Evolutionary conservation across 768 basidiomycete species (phyloP), one percentile per base, ranked within the genome.

Genomic region (Coprinopsis strossmayeri): DNA sequence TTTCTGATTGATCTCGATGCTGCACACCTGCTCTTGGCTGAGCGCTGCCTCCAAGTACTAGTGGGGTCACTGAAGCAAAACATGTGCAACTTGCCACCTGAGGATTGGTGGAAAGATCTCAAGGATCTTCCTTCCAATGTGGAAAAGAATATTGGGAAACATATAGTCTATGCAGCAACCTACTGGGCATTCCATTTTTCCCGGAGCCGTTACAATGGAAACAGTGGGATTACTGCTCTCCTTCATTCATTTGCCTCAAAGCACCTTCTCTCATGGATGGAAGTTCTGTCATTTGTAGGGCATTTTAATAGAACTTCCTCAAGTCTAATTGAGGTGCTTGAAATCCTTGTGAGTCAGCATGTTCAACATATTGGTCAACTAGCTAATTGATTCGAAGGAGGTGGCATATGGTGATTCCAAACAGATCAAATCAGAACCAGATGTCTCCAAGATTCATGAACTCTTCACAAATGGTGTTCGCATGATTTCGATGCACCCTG

Each of bases 401-500:
- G 1, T 45, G 21, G 20, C 21, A 18, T 5, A 5, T 5, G 7
- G 12, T 18, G 18, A 5, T 15, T 38, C 37, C 12, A n/a, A n/a
- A n/a, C n/a, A n/a, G n/a, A n/a, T n/a, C n/a, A n/a, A n/a, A n/a
- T n/a, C n/a, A n/a, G n/a, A n/a, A n/a, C 9, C 20, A 9, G 7
- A 18, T 24, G 24, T 13, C 12, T 21, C 20, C n/a, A n/a, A 45
- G 18, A 30, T 17, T 26, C n/a, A 27, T 17, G 44, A 45, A 5
- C 25, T 26, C 15, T n/a, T 32, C 26, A 7, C 7, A 21, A 17
- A 38, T 38, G 18, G 38, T 35, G 24, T 12, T 30, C 34, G 40
- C 25, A 30, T 39, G 28, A 47, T 54, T n/a, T 34, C 44, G 34
- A 40, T 45, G 18, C 23, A 38, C 21, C 21, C 52, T 26, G 46